Evolutionary conservation across 2,329 filamentous ascomycete genomes (phyloP), one percentile per base, ranked within the genome.

Genomic region (Hypoxylon sp.): DNA sequence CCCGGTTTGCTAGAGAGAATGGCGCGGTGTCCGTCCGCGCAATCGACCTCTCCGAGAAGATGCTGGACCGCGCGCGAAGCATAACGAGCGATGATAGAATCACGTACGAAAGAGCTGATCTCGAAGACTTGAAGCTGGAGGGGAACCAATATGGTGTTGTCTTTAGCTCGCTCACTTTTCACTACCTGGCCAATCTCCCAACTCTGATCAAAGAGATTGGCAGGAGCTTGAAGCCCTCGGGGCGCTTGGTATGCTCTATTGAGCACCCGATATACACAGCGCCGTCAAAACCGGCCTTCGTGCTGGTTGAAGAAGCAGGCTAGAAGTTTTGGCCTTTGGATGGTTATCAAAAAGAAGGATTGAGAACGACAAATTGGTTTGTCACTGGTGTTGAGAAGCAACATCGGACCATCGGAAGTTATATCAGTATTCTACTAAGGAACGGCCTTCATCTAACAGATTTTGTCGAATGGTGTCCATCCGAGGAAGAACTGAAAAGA

Each of bases 221-320:
- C 33, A 52, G 68, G 14, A 70, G 73, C 24, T 71, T 82, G 26
- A 73, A 72, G 46, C 74, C 77, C 2, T 76, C 76, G 4, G 78
- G 78, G 2, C 65, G 67, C 5, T 72, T 82, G 22, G 78, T 83
- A 7, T 84, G 83, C 68, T 81, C 81, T 0, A 77, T 83, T 40
- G 82, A 84, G 69, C 82, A 84, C 61, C 82, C 82, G 0, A 77
- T 84, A 50, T 78, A 75, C 63, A 82, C 81, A n/a, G 78, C 80
- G 4, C 81, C 81, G 42, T 74, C 70, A 5, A 74, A 72, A 22
- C 74, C 75, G 7, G 66, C 66, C 7, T 75, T 78, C 18, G 67
- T 76, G 14, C 64, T 70, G 16, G 70, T 72, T n/a, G 64, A 75
- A n/a, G 73, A 73, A 11, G 67, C 69, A 12, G 74, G 74, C n/a